Base-by-base conservation (phyloP, 2,329 filamentous ascomycete genomes). In the Talaromyces atroroseus region DNA sequence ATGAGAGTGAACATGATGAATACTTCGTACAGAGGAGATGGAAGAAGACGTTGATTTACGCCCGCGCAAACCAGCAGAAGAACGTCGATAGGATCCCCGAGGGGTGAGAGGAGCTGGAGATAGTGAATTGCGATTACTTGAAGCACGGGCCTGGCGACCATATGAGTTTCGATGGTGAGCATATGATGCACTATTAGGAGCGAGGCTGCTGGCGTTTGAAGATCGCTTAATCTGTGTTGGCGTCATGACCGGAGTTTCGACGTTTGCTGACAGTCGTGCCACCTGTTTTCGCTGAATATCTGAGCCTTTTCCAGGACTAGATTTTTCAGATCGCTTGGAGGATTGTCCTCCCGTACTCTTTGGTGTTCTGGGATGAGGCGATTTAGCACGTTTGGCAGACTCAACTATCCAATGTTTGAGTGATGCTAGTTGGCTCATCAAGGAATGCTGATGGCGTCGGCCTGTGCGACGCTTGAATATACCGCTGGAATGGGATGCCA, bases 21-120 rank as follows among this genome's bases (percentile, higher is more conserved):
- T 90, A 46, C 89, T 95, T 58, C 94, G 87, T 57, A 99, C 87
- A 0, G 91, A 96, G 0, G 91, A 96, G 16, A 99, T 86, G 0
- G 92, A 97, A 0, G 91, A 96, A 0, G 91, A 96, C 0, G 94
- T 99, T 0, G 92, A 97, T 71, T 97, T 97, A 59, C 94, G 85
- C 38, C 94, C 92, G 26, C 92, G 84, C 46, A 97, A 81, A 29
- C 92, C 92, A 45, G 82, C 84, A 5, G 90, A 95, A 2, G 90
- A 85, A 36, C 91, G 87, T 11, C 94, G 85, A 65, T 95, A 88
- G 0, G 89, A 89, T 5, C 90, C 91, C 40, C 91, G 87, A 3
- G 94, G 92, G 0, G 94, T 97, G 42, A 96, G 72, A 0, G 94
- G 92, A 2, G 86, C 87, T 0, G 94, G 94, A 0, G 90, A 95